These are phyloP conservation scores for Cladosporium cucumerinum DNA, from an alignment of 2,329 filamentous ascomycete species.

Conservation along the genomic window DNA sequence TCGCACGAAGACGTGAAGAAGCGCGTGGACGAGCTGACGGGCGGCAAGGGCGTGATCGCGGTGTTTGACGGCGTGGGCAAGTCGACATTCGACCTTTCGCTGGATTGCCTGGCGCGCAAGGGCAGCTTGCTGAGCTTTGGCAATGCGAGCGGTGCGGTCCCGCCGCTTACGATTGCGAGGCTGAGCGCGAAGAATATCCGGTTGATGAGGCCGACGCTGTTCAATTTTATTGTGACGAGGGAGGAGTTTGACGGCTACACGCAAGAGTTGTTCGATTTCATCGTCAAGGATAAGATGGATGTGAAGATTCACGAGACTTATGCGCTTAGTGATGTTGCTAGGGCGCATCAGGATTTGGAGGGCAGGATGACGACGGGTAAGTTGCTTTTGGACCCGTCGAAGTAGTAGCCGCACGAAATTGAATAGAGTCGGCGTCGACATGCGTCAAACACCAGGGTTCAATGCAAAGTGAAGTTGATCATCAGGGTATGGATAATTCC, in stretches of 20 bases:
- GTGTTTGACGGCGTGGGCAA: slow-evolving; percentile 87
- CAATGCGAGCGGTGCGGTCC: slow-evolving; percentile 75
- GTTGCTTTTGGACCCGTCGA: slow-evolving; percentile 63
- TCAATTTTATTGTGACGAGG: slow-evolving; percentile 64
- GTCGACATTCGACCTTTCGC: slow-evolving; percentile 73
- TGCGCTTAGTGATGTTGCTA: slow-evolving; percentile 66
- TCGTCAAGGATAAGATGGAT: slow-evolving; percentile 66
- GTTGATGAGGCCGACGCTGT: slow-evolving; percentile 70
- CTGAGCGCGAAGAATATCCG: slow-evolving; percentile 73
- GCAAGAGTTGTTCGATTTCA: slow-evolving; percentile 68
- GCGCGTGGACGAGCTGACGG: slow-evolving; percentile 66
- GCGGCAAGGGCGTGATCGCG: slow-evolving; percentile 67
- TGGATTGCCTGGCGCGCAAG: slow-evolving; percentile 72
- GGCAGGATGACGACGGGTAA: slow-evolving; percentile 81
- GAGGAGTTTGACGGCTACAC: slow-evolving; percentile 70
- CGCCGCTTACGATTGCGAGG: slow-evolving; percentile 60
- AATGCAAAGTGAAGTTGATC: too few species aligned
- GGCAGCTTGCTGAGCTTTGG: slow-evolving; percentile 76
- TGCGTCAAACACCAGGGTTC: too few species aligned
- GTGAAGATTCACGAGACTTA: slow-evolving; percentile 75
- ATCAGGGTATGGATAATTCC: too few species aligned
- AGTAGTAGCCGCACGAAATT: too few species aligned
- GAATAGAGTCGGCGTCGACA: too few species aligned
- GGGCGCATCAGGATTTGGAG: slow-evolving; percentile 76
- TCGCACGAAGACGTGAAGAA: slow-evolving; percentile 54